Percentiles rank a stretch among this genome's conserved stretches.
These are phyloP conservation scores for Combretum micranthum DNA, from an alignment of 345 rosid genomes.

Conservation along the genomic window DNA sequence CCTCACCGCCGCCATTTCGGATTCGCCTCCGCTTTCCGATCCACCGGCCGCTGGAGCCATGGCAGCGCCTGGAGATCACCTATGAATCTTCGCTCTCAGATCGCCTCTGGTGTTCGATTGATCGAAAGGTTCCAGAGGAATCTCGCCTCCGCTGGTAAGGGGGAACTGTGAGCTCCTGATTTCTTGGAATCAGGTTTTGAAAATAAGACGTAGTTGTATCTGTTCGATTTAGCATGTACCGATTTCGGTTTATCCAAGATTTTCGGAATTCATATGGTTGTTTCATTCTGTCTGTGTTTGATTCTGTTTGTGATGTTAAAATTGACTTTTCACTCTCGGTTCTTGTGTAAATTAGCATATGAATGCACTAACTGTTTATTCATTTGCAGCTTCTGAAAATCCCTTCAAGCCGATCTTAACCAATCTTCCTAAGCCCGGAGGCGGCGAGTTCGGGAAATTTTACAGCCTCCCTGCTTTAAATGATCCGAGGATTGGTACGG, in stretches of 20 bases:
- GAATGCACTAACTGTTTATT: too few relatives aligned
- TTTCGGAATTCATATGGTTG: too few relatives aligned
- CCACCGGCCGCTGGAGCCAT: too few relatives aligned
- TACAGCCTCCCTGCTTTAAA: conserved; percentile 61
- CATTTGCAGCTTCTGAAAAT: conserved; percentile 52
- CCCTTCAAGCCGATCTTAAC: conserved; percentile 55
- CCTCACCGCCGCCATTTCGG: too few relatives aligned
- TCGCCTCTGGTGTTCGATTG: background rate
- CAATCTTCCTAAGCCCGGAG: conserved; percentile 64
- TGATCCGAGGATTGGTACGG: conserved; percentile 69
- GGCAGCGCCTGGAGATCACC: background rate
- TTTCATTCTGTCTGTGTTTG: too few relatives aligned
- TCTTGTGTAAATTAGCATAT: too few relatives aligned
- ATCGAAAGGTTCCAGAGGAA: background rate
- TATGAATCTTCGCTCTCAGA: background rate
- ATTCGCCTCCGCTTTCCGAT: too few relatives aligned
- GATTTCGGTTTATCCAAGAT: too few relatives aligned
- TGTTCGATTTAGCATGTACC: background rate
- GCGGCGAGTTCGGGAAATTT: conserved; percentile 76
- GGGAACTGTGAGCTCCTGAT: too few relatives aligned
- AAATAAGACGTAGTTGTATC: conserved; percentile 7
- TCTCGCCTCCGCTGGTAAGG: background rate
- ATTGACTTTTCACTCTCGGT: too few relatives aligned
- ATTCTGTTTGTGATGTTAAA: too few relatives aligned
- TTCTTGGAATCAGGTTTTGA: background rate